Evolutionary conservation across 1,284 basidiomycete genomes (phyloP).

Genomic region (Cutaneotrichosporon spelunceum): DNA sequence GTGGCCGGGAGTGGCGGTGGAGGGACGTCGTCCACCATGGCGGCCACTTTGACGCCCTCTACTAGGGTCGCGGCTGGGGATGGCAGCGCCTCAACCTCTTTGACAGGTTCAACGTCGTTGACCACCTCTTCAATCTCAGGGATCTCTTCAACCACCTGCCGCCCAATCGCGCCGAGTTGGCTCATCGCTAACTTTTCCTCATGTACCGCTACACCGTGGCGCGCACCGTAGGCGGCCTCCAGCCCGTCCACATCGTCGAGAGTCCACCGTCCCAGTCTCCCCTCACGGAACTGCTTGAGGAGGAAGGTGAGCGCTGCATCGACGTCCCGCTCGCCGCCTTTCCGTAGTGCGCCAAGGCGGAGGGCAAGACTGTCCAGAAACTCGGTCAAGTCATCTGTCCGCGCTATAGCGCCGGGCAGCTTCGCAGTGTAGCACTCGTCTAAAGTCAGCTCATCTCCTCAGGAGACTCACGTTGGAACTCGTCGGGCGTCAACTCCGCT

Average conservation of each 20-base stretch:
- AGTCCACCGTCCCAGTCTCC: constrained; percentile 57
- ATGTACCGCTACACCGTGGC: not conserved
- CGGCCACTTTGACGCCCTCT: no score
- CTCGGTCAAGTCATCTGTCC: constrained; percentile 59
- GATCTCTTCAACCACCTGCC: not conserved
- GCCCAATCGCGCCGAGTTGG: constrained; percentile 4
- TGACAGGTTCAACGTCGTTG: not conserved
- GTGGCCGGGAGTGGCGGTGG: not conserved
- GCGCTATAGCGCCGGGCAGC: constrained; percentile 53
- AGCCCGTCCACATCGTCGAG: constrained; percentile 51
- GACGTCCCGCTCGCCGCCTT: constrained; percentile 69
- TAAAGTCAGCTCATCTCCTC: constrained; percentile 11
- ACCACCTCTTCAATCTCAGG: not conserved
- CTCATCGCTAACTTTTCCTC: not conserved
- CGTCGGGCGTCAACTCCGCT: constrained; percentile 14
- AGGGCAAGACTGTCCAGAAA: constrained; percentile 69
- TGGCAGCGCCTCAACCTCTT: not conserved
- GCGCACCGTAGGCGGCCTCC: constrained; percentile 12
- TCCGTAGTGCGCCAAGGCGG: constrained; percentile 73
- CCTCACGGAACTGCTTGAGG: constrained; percentile 77
- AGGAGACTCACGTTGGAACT: constrained; percentile 53
- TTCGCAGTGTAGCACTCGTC: constrained; percentile 60
- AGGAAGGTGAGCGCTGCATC: constrained; percentile 73
- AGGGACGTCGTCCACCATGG: not conserved
- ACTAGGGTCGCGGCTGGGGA: not conserved